Evolutionary conservation across 176 grass and related monocot species (phyloP), one percentile per base, ranked within the genome.

Genomic region (Avena insularis): DNA sequence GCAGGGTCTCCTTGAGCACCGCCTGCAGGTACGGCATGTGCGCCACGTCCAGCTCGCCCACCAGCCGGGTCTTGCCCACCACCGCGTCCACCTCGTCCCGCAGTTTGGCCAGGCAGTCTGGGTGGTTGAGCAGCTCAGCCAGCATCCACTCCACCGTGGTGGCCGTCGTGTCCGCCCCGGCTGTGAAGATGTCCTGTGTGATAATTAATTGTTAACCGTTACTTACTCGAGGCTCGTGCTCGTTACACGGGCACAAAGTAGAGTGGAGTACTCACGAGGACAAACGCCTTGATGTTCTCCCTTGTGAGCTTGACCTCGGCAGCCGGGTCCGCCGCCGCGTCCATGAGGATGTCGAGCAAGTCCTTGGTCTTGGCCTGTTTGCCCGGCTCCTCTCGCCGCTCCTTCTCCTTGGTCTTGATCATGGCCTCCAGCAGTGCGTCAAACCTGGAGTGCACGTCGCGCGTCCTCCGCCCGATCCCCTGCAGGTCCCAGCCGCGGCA

Each of bases 261-360:
- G 3, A 19, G 19, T 0, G n/a, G 12, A 49, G 46, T 51, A 51
- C 71, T 75, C 3, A 75, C 71, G 46, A 75, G 71, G n/a, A 75
- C 21, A 12, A 75, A 75, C 0, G 71, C 71, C 71, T 75, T 75
- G 71, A 75, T 75, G 46, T 75, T 75, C 21, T 75, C 71, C 6
- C 71, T 1, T 46, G 46, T 75, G 71, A 75, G 46, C 71, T 75
- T 75, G 71, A 75, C 71, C n/a, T 75, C 71, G 71, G 71, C 71
- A 21, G 46, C 71, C 21, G 71, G 71, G 46, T 75, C 71, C 12
- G 71, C 46, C 0, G 71, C 71, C 12, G 71, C 71, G 71, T 75
- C 71, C 71, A 75, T 75, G 21, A 75, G 46, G 71, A 75, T 75
- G 71, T 75, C 71, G 46, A 75, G 71, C 71, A 75, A 49, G 71